Conservation (phyloP, 345 rosid genomes). For the Eucalyptus brandiana region DNA sequence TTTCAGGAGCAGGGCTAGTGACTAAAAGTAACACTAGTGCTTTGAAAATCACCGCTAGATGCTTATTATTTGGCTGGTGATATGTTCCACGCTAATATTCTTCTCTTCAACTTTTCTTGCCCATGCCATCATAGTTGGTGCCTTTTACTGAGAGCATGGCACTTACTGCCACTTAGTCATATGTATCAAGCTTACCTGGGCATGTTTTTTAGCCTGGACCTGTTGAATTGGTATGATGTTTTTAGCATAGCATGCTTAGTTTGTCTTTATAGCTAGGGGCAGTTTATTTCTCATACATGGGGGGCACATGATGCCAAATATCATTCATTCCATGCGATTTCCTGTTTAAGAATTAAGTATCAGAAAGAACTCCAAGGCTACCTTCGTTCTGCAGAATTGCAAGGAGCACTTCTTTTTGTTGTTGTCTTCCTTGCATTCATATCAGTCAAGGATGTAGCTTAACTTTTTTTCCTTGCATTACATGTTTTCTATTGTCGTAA, state of each 20-base stretch:
- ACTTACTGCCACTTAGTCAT: neutral
- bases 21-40: neutral
- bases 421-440: neutral
- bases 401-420: neutral
- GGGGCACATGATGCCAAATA: neutral
- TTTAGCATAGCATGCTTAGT: neutral
- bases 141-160: neutral
- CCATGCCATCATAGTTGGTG: neutral
- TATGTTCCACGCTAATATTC: neutral
- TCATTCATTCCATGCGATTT: neutral
- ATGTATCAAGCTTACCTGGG: neutral
- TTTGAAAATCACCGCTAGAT: neutral
- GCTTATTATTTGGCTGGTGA: neutral
- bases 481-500: neutral
- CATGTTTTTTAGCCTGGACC: neutral
- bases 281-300: neutral
- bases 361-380: neutral
- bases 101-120: neutral
- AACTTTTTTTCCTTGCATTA: neutral
- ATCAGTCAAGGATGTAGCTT: neutral
- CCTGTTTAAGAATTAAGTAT: neutral
- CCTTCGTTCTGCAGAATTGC: neutral
- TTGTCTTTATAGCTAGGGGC: neutral
- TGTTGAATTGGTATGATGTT: neutral
- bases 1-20: neutral